These are phyloP conservation scores for Cryptococcus sp. DNA, from an alignment of 1,284 basidiomycete genomes.

Conservation along the genomic window DNA sequence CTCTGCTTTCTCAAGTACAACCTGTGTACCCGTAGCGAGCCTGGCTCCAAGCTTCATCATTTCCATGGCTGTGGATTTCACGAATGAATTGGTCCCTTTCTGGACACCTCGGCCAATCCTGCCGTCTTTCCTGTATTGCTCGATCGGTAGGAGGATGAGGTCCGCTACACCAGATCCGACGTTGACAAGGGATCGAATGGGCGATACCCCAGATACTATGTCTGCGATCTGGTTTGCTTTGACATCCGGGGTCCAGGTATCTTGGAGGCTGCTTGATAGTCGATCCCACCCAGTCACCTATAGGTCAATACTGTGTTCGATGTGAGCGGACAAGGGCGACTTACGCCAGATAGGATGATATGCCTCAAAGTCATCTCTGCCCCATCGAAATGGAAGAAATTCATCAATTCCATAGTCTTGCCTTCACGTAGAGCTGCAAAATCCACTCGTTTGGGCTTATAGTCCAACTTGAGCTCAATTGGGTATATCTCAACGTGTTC, in stretches of 20 bases:
- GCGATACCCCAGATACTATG: slow-evolving; percentile 93
- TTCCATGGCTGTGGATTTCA: slow-evolving; percentile 89
- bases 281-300: slow-evolving; percentile 85
- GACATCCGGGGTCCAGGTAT: slow-evolving; percentile 98
- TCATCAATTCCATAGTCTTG: slow-evolving; percentile 94
- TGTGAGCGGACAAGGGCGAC: slow-evolving; percentile 37
- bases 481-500: slow-evolving; percentile 58
- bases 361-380: slow-evolving; percentile 96
- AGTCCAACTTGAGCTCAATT: slow-evolving; percentile 80
- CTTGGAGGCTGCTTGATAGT: slow-evolving; percentile 85
- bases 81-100: slow-evolving; percentile 85
- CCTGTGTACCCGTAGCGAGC: slow-evolving; percentile 93
- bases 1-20: slow-evolving; percentile 93
- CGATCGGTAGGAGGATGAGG: slow-evolving; percentile 88
- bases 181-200: slow-evolving; percentile 91
- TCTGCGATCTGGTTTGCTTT: slow-evolving; percentile 97
- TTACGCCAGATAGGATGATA: slow-evolving; percentile 81
- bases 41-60: slow-evolving; percentile 92
- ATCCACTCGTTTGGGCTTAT: slow-evolving; percentile 96
- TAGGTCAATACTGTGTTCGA: background rate
- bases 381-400: slow-evolving; percentile 99
- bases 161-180: slow-evolving; percentile 95
- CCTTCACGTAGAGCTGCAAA: slow-evolving; percentile 88
- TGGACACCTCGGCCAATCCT: slow-evolving; percentile 90
- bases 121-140: slow-evolving; percentile 95